Conservation (phyloP, 257 asterid species). For the Solanum sejunctum region DNA sequence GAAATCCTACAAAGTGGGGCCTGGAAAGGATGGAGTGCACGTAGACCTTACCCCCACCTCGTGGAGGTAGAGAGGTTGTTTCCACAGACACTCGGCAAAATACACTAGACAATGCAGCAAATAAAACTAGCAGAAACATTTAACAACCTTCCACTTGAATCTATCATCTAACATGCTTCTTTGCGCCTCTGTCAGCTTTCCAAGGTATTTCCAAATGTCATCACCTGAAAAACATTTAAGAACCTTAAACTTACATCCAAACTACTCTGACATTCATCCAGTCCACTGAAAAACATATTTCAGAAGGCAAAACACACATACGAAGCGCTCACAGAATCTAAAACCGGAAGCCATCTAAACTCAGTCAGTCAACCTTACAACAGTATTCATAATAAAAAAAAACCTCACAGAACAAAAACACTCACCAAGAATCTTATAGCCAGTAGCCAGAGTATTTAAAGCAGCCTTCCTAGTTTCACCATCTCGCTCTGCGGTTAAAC, state of each 20-base stretch:
- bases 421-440: conserved; percentile 95
- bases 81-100: background rate
- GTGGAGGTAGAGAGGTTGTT: background rate
- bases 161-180: conserved; percentile 98
- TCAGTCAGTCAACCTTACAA: background rate
- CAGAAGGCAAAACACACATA: background rate
- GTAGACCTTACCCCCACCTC: background rate
- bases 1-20: background rate
- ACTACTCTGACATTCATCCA: background rate
- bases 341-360: background rate
- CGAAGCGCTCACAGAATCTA: background rate
- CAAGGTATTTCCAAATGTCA: conserved; percentile 96
- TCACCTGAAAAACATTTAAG: conserved; percentile 49
- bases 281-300: background rate
- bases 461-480: conserved; percentile 97
- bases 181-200: conserved; percentile 92
- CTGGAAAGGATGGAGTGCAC: background rate
- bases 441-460: conserved; percentile 78
- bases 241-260: background rate
- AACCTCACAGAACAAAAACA: conserved; percentile 5
- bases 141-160: conserved; percentile 93
- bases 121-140: background rate
- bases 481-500: conserved; percentile 94
- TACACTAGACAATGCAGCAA: background rate
- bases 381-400: background rate